phyloP scores from a whole-genome alignment of 2,329 filamentous ascomycete species.

The Sporothrix mexicana region DNA sequence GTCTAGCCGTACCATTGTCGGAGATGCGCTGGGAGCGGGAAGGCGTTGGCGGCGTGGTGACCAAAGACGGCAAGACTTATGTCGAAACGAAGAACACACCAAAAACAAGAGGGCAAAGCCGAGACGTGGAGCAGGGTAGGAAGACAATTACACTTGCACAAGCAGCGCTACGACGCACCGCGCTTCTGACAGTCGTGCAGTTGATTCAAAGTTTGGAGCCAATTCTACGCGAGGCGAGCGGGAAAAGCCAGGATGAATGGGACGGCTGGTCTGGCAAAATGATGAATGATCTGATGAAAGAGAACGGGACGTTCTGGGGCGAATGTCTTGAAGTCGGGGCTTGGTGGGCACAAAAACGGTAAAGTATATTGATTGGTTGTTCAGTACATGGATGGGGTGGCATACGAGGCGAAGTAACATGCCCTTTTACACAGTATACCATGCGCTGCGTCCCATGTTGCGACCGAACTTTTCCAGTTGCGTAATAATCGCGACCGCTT shows the following conservation, averaged over 20 bases:
- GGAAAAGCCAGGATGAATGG: slow-evolving; percentile 91
- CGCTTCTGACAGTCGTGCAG: slow-evolving; percentile 80
- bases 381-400: too few relatives aligned
- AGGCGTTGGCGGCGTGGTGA: slow-evolving; percentile 67
- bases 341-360: slow-evolving; percentile 82
- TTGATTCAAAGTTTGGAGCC: slow-evolving; percentile 87
- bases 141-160: slow-evolving; percentile 70
- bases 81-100: slow-evolving; percentile 53
- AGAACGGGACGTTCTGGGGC: slow-evolving; percentile 78
- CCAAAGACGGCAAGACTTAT: slow-evolving; percentile 65
- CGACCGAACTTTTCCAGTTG: too few relatives aligned
- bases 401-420: too few relatives aligned
- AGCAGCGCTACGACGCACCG: slow-evolving; percentile 74
- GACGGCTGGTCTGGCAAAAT: slow-evolving; percentile 86
- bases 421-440: too few relatives aligned
- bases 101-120: neutral
- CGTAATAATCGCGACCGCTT: too few relatives aligned
- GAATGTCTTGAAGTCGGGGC: slow-evolving; percentile 87
- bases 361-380: too few relatives aligned
- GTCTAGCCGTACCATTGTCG: slow-evolving; percentile 84
- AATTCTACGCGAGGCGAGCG: slow-evolving; percentile 78
- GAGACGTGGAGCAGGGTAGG: slow-evolving; percentile 42
- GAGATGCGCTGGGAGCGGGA: slow-evolving; percentile 89
- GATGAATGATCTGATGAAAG: slow-evolving; percentile 81
- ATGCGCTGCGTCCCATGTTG: too few relatives aligned